Percentiles rank a stretch among this genome's conserved stretches.
phyloP scores from a whole-genome alignment of 2,329 filamentous ascomycete genomes.

The Fusarium anguioides region DNA sequence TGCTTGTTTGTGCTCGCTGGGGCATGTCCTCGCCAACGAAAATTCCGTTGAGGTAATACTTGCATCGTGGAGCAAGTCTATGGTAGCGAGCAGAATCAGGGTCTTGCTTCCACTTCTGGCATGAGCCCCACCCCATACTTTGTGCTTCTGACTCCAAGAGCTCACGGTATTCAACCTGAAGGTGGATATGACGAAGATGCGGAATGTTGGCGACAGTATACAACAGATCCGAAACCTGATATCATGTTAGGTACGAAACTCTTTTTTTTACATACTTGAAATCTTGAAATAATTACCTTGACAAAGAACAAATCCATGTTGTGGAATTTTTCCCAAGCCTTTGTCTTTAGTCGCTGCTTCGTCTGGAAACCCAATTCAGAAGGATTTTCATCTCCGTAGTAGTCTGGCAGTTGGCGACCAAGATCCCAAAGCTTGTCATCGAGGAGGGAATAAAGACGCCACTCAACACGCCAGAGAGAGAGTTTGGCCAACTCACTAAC shows the following conservation, averaged over 20 bases:
- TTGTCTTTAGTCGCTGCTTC: conserved; percentile 59
- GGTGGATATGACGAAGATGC: conserved; percentile 66
- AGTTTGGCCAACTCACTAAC: conserved; percentile 66
- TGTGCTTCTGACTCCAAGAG: conserved; percentile 63
- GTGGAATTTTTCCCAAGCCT: conserved; percentile 65
- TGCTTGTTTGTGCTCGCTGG: conserved; percentile 60
- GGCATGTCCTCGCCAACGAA: conserved; percentile 64
- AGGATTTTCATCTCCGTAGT: conserved; percentile 62
- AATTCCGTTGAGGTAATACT: conserved; percentile 68
- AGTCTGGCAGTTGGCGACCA: conserved; percentile 63
- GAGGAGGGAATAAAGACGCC: conserved; percentile 66
- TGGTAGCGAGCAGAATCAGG: conserved; percentile 63
- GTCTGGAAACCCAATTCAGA: conserved; percentile 56
- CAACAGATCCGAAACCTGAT: conserved; percentile 71
- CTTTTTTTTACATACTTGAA: not conserved
- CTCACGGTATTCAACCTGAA: conserved; percentile 70
- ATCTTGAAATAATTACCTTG: conserved; percentile 66
- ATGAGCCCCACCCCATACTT: conserved; percentile 54
- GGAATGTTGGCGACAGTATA: conserved; percentile 66
- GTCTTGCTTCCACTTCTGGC: conserved; percentile 69
- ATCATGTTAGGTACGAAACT: conserved; percentile 14
- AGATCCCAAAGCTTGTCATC: conserved; percentile 62
- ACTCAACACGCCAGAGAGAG: conserved; percentile 69
- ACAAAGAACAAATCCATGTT: conserved; percentile 74
- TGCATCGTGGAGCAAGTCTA: conserved; percentile 66